Base-by-base conservation (phyloP, 805 yeast genomes). In the Brettanomyces nanus region DNA sequence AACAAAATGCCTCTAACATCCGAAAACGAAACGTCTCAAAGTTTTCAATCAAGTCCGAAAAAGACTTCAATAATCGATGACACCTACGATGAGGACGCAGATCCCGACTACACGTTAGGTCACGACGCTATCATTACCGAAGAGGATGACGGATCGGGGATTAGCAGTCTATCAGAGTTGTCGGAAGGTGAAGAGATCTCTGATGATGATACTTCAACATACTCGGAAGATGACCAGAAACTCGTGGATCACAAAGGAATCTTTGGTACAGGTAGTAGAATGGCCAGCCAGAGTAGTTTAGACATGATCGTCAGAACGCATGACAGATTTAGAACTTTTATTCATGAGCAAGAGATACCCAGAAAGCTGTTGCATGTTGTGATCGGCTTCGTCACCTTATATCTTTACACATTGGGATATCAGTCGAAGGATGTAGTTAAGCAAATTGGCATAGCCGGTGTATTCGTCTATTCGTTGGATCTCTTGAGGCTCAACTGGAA, bases 351-450 rank as follows among this genome's bases (percentile, higher is more conserved):
- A 54, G 98, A 92, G 60, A 65, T 92, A 14, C 94, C 95, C 4
- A 73, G 98, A 52, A 92, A 92, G 58, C 62, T 73, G 3, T 75
- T 92, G 42, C 98, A 92, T 58, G 83, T 90, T 6, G 81, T 92
- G 2, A 86, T 89, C 35, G 98, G 97, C 1, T 71, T 87, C 45
- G 48, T 89, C 31, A 80, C 97, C 2, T 59, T 92, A 28, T 80
- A 71, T 49, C 62, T 85, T 25, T 90, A 87, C 57, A 69, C 82
- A 0, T 53, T 60, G 30, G 87, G 89, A 7, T 63, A 69, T 9
- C 69, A 73, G 42, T 71, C 72, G 15, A 54, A 58, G 5, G 69
- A 73, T 43, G 72, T 89, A n/a, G 72, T 80, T 9, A 60, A 69
- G 17, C 83, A 82, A 0, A 66, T 89, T 34, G 55, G 66, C 3